Evolutionary conservation across 2,329 filamentous ascomycete genomes (phyloP).

Genomic region (Cylindrodendrum hubeiense): DNA sequence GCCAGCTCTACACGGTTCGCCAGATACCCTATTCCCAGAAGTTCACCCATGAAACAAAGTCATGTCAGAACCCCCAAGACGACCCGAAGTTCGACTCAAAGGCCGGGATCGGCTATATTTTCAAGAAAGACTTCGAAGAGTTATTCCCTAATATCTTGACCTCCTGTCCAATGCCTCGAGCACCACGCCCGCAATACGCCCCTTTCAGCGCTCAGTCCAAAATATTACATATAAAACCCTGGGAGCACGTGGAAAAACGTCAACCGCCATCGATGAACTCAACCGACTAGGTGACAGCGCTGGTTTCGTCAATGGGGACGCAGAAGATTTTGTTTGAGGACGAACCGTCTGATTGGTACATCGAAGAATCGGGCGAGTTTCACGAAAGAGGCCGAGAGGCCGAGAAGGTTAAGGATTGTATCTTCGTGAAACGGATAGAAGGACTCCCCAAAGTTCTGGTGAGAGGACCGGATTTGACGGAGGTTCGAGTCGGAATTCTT

Average conservation of each 20-base stretch:
- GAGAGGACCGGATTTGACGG: conserved; percentile 8
- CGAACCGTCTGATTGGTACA: conserved; percentile 38
- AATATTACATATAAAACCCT: background rate
- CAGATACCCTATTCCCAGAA: background rate
- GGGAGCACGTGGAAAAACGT: background rate
- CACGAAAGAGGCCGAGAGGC: conserved; percentile 29
- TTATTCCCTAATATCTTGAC: conserved; percentile 17
- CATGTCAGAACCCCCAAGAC: conserved; percentile 12
- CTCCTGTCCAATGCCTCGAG: conserved; percentile 6
- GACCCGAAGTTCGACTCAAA: conserved; percentile 28
- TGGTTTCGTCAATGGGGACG: conserved; percentile 31
- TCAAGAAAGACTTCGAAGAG: conserved; percentile 32
- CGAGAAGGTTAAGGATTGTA: conserved; percentile 25
- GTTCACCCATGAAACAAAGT: conserved; percentile 19
- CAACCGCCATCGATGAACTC: conserved; percentile 22
- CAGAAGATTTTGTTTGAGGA: conserved; percentile 32
- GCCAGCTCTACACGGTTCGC: conserved; percentile 29
- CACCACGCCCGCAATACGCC: background rate
- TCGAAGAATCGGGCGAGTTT: conserved; percentile 38
- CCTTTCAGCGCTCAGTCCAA: background rate
- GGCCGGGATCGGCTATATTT: conserved; percentile 30
- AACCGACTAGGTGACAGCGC: conserved; percentile 34
- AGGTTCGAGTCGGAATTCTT: background rate
- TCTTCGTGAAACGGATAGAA: conserved; percentile 12
- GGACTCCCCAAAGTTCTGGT: conserved; percentile 6